Base-by-base conservation (phyloP, 2,329 filamentous ascomycete species). In the Aspergillus ustus region DNA sequence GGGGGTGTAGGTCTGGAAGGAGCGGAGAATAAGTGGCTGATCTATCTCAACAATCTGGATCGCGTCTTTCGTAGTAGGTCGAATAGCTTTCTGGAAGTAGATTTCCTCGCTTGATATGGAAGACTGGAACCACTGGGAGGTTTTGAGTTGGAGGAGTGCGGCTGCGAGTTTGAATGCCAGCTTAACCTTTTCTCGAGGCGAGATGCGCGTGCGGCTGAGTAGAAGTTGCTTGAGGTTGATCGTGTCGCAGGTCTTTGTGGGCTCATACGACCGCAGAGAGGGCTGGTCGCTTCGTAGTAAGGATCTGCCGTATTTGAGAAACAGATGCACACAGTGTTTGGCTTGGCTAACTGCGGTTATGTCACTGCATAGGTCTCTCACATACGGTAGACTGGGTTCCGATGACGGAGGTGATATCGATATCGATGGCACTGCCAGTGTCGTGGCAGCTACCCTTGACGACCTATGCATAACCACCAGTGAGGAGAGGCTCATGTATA, bases 131-230 rank as follows among this genome's bases (percentile, higher is more conserved):
- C 43, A 56, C 28, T 56, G 52, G 2, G 43, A 56, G 13, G 43
- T 48, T 19, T 20, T 46, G 7, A 56, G 25, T 34, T 56, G 52
- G 25, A 56, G 52, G 37, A 56, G 52, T 4, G 52, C 22, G 13
- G 43, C 34, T 15, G 43, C 52, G 6, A 56, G 15, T 22, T 56
- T 48, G 28, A 56, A 56, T 19, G 52, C 52, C 15, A 56, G 19
- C 22, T 56, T 34, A 28, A 56, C 52, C 25, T 56, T 56, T n/a
- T 56, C 43, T 37, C 53, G 22, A 4, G 53, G 43, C 7, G 53
- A 56, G 44, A 56, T 56, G 25, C 53, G 53, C 17, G 22, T 46
- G 6, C 20, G 53, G 22, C 43, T 48, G 4, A 19, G 34, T 4
- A 56, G 53, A 3, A 56, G 44, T 8, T 56, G 43, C 17, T 56